A percentile compares a stretch with the other conserved stretches of the same genome.
These are phyloP conservation scores for Insectozyma bohioensis DNA, from an alignment of 1,139 yeast genomes.

Conservation along the genomic window DNA sequence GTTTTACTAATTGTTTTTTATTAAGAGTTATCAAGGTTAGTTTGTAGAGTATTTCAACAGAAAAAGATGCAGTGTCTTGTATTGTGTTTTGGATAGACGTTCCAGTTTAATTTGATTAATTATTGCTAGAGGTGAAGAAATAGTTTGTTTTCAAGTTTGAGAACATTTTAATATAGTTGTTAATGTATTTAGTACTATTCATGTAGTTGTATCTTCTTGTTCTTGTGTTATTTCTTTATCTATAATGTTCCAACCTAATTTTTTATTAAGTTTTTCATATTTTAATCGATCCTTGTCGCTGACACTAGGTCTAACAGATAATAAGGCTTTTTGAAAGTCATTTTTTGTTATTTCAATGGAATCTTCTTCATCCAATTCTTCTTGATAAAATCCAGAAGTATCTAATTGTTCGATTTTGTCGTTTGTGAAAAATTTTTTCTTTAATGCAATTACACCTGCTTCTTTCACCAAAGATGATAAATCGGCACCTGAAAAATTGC, in stretches of 20 bases:
- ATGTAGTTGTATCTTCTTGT: too few relatives aligned
- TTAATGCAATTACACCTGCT: slow-evolving; percentile 87
- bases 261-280: slow-evolving; percentile 63
- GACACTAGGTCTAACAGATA: slow-evolving; percentile 84
- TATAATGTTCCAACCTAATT: slow-evolving; percentile 56
- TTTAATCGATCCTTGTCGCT: slow-evolving; percentile 79
- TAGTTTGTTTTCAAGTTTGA: too few relatives aligned
- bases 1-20: too few relatives aligned
- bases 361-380: slow-evolving; percentile 27
- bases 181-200: too few relatives aligned
- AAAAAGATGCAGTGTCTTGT: too few relatives aligned
- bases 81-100: too few relatives aligned
- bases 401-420: slow-evolving; percentile 52
- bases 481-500: slow-evolving; percentile 96
- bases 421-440: slow-evolving; percentile 59
- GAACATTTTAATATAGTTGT: too few relatives aligned
- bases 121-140: too few relatives aligned
- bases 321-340: slow-evolving; percentile 73
- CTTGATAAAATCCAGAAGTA: slow-evolving; percentile 39
- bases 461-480: slow-evolving; percentile 88
- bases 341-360: slow-evolving; percentile 55
- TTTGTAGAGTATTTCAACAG: too few relatives aligned
- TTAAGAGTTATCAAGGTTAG: too few relatives aligned
- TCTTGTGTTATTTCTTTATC: too few relatives aligned
- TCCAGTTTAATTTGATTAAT: too few relatives aligned